Evolutionary conservation across 2,329 filamentous ascomycete species (phyloP), one percentile per base, ranked within the genome.

Genomic region (Chaetoscypha palmicola): DNA sequence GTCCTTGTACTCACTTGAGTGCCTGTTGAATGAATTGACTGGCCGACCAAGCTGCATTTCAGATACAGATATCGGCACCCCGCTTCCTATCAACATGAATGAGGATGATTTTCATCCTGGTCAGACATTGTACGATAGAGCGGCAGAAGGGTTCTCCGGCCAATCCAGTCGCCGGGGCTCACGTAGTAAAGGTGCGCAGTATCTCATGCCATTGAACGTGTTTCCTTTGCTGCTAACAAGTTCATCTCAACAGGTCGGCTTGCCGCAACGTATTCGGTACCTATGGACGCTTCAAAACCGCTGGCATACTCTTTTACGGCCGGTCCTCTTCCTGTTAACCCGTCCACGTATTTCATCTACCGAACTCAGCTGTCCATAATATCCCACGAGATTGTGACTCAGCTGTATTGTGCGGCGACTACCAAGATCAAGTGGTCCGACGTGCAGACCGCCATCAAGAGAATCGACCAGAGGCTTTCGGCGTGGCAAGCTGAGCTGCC

Each of bases 11-110:
- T 52, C 48, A 2, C 38, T 58, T 3, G 57, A 59, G 38, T 54
- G 50, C 34, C 33, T 43, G 3, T 38, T 59, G 14, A 49, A 54
- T 38, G 47, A 53, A 34, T 44, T 56, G 5, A 57, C 54, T 11
- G 57, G 57, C 2, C 51, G 57, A 16, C 57, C 57, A 38, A 57
- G 48, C 23, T 58, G 54, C 21, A 52, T 59, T 9, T 52, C 53
- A 5, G 52, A 54, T 32, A 45, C 43, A 22, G 55, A 59, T 45
- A 56, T 56, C 28, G 56, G 57, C 34, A 48, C 50, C 2, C 50
- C 55, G 12, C 40, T 58, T 8, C 55, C 57, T 11, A 33, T 52
- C 3, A 58, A 57, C 12, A 38, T 52, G 1, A 41, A 53, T 14
- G 52, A 53, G n/a, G 38, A 51, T 5, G 41, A 46, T 5, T 38